phyloP scores from a whole-genome alignment of 2,329 filamentous ascomycete genomes.

The Ceratocystis harringtonii region DNA sequence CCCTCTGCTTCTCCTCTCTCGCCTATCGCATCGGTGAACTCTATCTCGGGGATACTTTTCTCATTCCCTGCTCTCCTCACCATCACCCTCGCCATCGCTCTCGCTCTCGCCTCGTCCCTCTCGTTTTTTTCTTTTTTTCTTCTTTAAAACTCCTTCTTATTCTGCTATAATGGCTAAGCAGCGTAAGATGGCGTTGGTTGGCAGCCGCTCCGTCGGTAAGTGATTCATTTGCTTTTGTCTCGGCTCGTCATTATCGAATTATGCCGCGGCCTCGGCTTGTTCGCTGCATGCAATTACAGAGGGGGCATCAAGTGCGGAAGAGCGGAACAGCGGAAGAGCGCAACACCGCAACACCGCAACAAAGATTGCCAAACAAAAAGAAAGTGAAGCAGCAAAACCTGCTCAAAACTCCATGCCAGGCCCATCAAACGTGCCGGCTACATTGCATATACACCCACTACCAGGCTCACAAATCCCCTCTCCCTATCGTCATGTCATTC shows the following conservation, averaged over 20 bases:
- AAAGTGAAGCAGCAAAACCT: too few relatives aligned
- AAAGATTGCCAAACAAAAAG: too few relatives aligned
- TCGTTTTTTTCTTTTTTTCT: not conserved
- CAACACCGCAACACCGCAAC: too few relatives aligned
- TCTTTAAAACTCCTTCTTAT: not conserved
- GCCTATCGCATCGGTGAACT: not conserved
- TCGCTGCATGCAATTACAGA: not conserved
- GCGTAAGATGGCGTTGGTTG: constrained; percentile 89
- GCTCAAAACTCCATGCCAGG: too few relatives aligned
- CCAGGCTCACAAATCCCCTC: not conserved
- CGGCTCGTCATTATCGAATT: not conserved
- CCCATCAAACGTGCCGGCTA: not conserved
- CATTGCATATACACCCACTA: not conserved
- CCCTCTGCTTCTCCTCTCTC: not conserved
- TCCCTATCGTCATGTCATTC: too few relatives aligned
- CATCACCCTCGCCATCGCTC: not conserved
- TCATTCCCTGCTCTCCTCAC: not conserved
- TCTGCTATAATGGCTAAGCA: constrained; percentile 49
- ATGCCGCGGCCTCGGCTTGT: not conserved
- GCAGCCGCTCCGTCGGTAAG: constrained; percentile 69
- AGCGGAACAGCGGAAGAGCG: not conserved
- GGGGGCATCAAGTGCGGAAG: not conserved
- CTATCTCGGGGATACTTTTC: not conserved
- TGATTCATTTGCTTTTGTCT: constrained; percentile 15
- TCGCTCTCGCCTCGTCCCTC: too few relatives aligned